Conservation (phyloP, 1,284 basidiomycete genomes). For the Puccinia polysora region DNA sequence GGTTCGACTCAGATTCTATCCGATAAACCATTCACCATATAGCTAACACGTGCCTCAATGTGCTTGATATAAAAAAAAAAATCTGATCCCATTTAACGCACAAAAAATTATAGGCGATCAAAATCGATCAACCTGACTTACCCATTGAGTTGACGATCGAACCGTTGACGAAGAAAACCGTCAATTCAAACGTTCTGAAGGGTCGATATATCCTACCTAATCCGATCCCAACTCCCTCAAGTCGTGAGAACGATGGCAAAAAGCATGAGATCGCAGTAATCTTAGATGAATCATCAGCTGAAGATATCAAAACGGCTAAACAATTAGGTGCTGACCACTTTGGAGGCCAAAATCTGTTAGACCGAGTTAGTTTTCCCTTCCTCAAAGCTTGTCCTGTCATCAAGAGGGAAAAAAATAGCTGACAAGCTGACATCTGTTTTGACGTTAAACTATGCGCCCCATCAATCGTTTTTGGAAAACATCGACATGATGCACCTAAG, state of each 20-base stretch:
- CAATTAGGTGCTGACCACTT: conserved; percentile 64
- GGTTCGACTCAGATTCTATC: too few relatives aligned
- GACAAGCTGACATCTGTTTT: too few relatives aligned
- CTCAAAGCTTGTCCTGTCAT: background rate
- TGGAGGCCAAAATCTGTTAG: conserved; percentile 75
- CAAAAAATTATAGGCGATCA: conserved; percentile 17
- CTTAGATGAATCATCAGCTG: conserved; percentile 63
- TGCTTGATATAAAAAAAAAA: too few relatives aligned
- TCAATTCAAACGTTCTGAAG: conserved; percentile 66
- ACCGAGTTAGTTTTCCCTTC: conserved; percentile 60
- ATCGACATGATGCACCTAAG: background rate
- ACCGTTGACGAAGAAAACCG: conserved; percentile 67
- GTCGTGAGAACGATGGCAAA: conserved; percentile 55
- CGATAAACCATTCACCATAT: too few relatives aligned
- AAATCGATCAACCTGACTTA: conserved; percentile 16
- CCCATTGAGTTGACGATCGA: conserved; percentile 61
- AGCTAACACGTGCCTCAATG: too few relatives aligned
- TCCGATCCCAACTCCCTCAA: conserved; percentile 57
- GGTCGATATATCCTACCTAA: conserved; percentile 68
- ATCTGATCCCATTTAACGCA: too few relatives aligned
- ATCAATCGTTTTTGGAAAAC: background rate
- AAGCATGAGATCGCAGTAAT: conserved; percentile 81
- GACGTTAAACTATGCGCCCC: too few relatives aligned
- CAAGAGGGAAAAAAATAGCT: background rate
- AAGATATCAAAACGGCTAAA: conserved; percentile 53